These are phyloP conservation scores for Aquilaria malaccensis DNA, from an alignment of 345 rosid species.

Conservation along the genomic window DNA sequence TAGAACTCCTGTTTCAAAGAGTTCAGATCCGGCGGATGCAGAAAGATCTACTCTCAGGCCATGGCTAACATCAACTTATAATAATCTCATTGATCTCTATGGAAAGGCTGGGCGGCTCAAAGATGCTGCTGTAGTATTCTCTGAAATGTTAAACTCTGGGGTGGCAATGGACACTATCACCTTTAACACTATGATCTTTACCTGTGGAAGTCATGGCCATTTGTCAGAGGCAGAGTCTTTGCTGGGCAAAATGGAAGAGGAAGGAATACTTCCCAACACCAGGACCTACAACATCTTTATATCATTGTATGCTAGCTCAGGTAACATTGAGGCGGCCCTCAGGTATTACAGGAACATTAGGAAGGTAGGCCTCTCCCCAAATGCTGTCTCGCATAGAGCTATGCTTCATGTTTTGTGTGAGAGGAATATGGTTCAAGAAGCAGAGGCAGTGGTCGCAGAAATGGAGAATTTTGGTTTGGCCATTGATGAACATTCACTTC, in stretches of 20 bases:
- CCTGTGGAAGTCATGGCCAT: constrained; percentile 72
- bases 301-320: constrained; percentile 66
- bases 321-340: constrained; percentile 60
- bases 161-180: constrained; percentile 67
- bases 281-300: constrained; percentile 71
- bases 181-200: constrained; percentile 84
- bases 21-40: constrained; percentile 15
- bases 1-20: constrained; percentile 35
- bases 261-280: constrained; percentile 60
- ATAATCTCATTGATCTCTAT: constrained; percentile 81
- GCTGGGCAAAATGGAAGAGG: constrained; percentile 69
- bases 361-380: constrained; percentile 72
- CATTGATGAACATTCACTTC: constrained; percentile 77
- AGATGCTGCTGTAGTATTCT: constrained; percentile 74
- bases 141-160: constrained; percentile 76
- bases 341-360: constrained; percentile 56
- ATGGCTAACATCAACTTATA: constrained; percentile 59
- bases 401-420: constrained; percentile 62
- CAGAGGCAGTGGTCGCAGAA: constrained; percentile 52
- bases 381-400: constrained; percentile 63
- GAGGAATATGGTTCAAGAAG: constrained; percentile 63
- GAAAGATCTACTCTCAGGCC: constrained; percentile 48
- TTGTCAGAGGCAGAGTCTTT: constrained; percentile 74
- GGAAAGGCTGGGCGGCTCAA: constrained; percentile 81
- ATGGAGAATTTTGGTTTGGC: constrained; percentile 39